A percentile compares a stretch with the other conserved stretches of the same genome.
Conservation (phyloP, 345 rosid species). For the Corchorus olitorius region DNA sequence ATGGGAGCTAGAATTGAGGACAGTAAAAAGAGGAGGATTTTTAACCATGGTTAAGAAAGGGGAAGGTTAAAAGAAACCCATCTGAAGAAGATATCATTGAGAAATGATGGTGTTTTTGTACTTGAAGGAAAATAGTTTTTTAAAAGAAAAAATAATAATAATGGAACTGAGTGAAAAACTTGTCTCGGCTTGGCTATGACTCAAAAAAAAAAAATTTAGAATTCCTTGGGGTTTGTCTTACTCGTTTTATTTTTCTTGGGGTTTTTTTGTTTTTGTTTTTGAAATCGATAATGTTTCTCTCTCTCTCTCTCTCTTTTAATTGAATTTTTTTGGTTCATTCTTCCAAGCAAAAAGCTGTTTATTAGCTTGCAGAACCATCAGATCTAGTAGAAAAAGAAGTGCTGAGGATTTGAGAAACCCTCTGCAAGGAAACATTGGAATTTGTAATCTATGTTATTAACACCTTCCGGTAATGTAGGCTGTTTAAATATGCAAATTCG, state of each 20-base stretch:
- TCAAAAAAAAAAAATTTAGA: constrained; percentile 24
- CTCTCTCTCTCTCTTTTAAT: constrained; percentile 37
- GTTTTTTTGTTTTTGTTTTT: constrained; percentile 10
- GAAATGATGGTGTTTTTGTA: constrained; percentile 65
- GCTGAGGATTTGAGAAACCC: constrained; percentile 46
- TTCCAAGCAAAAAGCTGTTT: constrained; percentile 73
- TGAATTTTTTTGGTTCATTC: constrained; percentile 54
- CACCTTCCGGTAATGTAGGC: constrained; percentile 37
- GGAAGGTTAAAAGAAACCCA: constrained; percentile 21
- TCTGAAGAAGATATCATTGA: constrained; percentile 56
- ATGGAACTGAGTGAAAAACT: constrained; percentile 33
- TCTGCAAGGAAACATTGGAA: constrained; percentile 56
- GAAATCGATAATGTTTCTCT: constrained; percentile 37
- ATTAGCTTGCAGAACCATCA: constrained; percentile 68
- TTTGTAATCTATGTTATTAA: constrained; percentile 37
- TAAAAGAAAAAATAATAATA: constrained; percentile 22
- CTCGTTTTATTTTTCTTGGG: constrained; percentile 18
- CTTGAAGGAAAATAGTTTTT: constrained; percentile 29
- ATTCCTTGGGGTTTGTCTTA: constrained; percentile 47
- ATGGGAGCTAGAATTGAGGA: background rate
- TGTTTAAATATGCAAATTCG: constrained; percentile 27
- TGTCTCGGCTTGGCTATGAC: constrained; percentile 45
- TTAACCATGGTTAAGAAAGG: constrained; percentile 28
- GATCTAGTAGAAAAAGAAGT: constrained; percentile 64
- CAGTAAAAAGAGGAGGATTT: background rate